Conservation (phyloP, 2,329 filamentous ascomycete species). For the Aureobasidium sp. region DNA sequence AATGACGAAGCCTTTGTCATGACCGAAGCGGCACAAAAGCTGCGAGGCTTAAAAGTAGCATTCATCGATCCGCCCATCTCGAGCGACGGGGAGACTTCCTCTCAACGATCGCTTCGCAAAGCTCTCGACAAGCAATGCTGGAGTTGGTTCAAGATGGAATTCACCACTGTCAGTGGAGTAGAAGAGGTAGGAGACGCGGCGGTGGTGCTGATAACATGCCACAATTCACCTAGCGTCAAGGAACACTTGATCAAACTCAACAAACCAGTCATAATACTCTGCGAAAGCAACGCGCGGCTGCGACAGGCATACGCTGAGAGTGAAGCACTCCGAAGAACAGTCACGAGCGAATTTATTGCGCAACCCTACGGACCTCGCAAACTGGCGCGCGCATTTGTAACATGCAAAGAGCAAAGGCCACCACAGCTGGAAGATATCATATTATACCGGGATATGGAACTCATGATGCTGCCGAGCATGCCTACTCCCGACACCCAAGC, state of each 20-base stretch:
- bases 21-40: neutral
- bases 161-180: neutral
- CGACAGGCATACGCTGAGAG: neutral
- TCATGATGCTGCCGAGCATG: neutral
- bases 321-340: neutral
- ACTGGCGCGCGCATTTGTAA: neutral
- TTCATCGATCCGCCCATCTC: neutral
- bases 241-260: neutral
- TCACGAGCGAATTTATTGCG: conserved; percentile 2
- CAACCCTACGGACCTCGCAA: conserved; percentile 14
- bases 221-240: neutral
- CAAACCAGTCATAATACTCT: conserved; percentile 11
- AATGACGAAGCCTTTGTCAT: neutral
- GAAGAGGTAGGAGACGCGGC: neutral
- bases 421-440: neutral
- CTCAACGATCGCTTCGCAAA: neutral
- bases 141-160: conserved; percentile 7
- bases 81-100: neutral
- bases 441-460: neutral
- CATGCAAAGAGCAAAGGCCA: neutral
- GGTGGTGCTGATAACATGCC: neutral
- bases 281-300: conserved; percentile 14
- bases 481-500: neutral
- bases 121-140: neutral
- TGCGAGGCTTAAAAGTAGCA: neutral